These are phyloP conservation scores for sweet orange (Citrus sinensis) DNA, from an alignment of 345 rosid genomes.

Conservation along the genomic window DVS_A1.0 CM039169.1:22192001-22192500, in stretches of 20 bases:
- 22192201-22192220: conserved; percentile 43
- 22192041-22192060: conserved; percentile 39
- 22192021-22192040: conserved; percentile 30
- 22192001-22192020: conserved; percentile 39
- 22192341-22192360: conserved; percentile 32
- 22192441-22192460: conserved; percentile 31
- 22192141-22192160: conserved; percentile 32
- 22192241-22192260: conserved; percentile 46
- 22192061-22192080: conserved; percentile 26
- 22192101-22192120: conserved; percentile 24
- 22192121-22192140: conserved; percentile 44
- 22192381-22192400: conserved; percentile 34
- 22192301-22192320: conserved; percentile 49
- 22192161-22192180: conserved; percentile 28
- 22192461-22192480: conserved; percentile 26
- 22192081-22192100: conserved; percentile 24
- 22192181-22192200: conserved; percentile 45
- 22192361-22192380: conserved; percentile 28
- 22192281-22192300: conserved; percentile 88
- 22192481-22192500: conserved; percentile 26
- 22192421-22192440: conserved; percentile 29
- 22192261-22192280: conserved; percentile 67
- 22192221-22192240: conserved; percentile 24
- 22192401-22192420: conserved; percentile 34
- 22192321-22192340: conserved; percentile 38